Conservation (phyloP, 2,329 filamentous ascomycete genomes). For the Corniculantispora saksenae region DNA sequence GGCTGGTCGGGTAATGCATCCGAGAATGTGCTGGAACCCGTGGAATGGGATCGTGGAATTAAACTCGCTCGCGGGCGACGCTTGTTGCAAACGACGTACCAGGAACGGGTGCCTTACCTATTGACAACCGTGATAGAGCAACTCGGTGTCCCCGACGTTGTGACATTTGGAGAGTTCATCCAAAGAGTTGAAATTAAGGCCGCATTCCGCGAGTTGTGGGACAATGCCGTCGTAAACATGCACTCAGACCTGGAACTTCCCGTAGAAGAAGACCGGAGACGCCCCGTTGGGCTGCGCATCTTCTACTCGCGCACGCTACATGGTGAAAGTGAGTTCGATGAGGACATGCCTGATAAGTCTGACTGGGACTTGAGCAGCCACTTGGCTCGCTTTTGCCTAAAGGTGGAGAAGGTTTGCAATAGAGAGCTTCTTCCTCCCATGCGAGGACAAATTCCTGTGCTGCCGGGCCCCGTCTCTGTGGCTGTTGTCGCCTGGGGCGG, state of each 20-base stretch:
- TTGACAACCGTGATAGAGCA: fast-evolving
- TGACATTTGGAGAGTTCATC: not conserved
- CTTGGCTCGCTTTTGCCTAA: slow-evolving; percentile 8
- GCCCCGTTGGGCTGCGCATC: slow-evolving; percentile 5
- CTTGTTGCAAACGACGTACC: not conserved
- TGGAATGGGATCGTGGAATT: not conserved
- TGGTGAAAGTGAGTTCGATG: not conserved
- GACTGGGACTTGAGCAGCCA: not conserved
- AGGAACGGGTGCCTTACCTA: fast-evolving
- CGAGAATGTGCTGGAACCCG: not conserved
- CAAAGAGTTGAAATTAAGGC: not conserved
- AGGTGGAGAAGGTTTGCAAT: slow-evolving; percentile 4
- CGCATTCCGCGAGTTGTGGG: slow-evolving; percentile 14
- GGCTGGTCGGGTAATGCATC: not conserved
- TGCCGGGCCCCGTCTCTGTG: not conserved
- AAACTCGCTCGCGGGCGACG: not conserved
- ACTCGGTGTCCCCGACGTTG: slow-evolving; percentile 8
- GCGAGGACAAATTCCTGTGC: slow-evolving; percentile 10
- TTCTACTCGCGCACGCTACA: not conserved
- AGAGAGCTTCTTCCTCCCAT: not conserved
- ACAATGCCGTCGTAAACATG: not conserved
- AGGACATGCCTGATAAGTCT: not conserved
- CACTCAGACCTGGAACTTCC: too few relatives aligned
- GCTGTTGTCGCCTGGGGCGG: slow-evolving; percentile 11
- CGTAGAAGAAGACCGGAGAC: not conserved